Evolutionary conservation across 352 stramenopile species (phyloP), one percentile per base, ranked within the genome.

Genomic region (Discostella stelligera): DNA sequence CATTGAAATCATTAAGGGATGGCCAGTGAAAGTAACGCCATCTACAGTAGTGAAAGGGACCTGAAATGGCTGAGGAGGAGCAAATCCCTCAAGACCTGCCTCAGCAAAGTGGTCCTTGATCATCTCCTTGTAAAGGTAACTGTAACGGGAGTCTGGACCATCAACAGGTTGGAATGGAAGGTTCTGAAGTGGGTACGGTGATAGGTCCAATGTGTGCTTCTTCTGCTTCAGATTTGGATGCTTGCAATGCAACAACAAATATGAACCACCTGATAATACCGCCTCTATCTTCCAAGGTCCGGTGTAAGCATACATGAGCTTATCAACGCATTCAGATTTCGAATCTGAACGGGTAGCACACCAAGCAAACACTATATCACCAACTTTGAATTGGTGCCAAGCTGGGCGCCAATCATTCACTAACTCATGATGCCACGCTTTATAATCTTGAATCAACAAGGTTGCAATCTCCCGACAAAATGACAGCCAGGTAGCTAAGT

Each of bases 121-220:
- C 13, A 71, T 61, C 14, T 50, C 37, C 14, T 49, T 13, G 39
- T 53, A n/a, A 16, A 71, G 14, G 21, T 71, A 49, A 30, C 63
- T 9, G 52, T 27, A 44, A 62, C 8, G 46, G 9, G 20, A 61
- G 46, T 53, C n/a, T 53, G 3, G 46, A n/a, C 63, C 63, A 61
- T 71, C 63, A 10, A 71, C 1, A 10, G 63, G 63, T 21, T 41
- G 59, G 37, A 49, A 67, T 1, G 37, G 54, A 62, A 62, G 25
- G 5, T 58, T 20, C 23, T 69, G 20, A 6, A 58, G 11, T 37
- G 63, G 63, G 18, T 62, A 71, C 3, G 63, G 63, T 7, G 63
- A 71, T 18, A 54, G 48, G 48, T 54, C 48, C 23, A 18, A 14
- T n/a, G 48, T 18, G 11, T 54, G 14, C 6, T 61, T 61, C 18